Evolutionary conservation across 2,329 filamentous ascomycete species (phyloP), one percentile per base, ranked within the genome.

Genomic region (Drechslerella dactyloides): DNA sequence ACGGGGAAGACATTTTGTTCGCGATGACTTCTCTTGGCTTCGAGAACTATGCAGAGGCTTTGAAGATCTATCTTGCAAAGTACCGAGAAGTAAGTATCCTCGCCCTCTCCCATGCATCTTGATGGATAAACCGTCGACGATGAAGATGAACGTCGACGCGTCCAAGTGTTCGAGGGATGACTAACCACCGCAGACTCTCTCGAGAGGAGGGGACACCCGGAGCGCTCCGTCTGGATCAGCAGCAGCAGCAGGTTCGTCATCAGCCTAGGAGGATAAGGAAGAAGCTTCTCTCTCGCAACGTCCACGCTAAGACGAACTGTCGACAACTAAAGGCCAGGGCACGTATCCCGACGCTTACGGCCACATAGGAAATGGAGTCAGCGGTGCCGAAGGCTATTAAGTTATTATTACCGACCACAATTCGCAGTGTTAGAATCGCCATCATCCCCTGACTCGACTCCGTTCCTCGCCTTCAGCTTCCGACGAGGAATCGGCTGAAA

Each of bases 21-120:
- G 94, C 94, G 73, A 99, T 99, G 94, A 97, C 93, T 6, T 99
- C 94, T 24, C 85, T 99, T 37, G 94, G 94, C 0, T 99, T 99
- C 80, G 94, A 99, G 81, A 99, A 99, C 82, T 99, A 99, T 79
- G 90, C 93, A 24, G 94, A 99, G 80, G 94, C 94, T 1, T 84
- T 99, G 68, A 99, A 99, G 82, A 97, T 99, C 76, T 99, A 99
- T 80, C 85, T 99, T 46, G 91, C 93, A 70, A 94, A 97, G 79
- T 99, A 97, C 81, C 89, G 94, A 80, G 94, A 99, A 86, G 94
- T 97, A 85, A 86, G 89, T 84, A 61, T 60, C 30, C 24, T n/a
- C 37, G 19, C 33, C 27, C 19, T 56, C 17, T 48, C 24, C 37
- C 19, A n/a, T 50, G n/a, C 30, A 24, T 42, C 10, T 35, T 27